Conservation (phyloP, 345 rosid species). For the Citrus cavaleriei region DNA sequence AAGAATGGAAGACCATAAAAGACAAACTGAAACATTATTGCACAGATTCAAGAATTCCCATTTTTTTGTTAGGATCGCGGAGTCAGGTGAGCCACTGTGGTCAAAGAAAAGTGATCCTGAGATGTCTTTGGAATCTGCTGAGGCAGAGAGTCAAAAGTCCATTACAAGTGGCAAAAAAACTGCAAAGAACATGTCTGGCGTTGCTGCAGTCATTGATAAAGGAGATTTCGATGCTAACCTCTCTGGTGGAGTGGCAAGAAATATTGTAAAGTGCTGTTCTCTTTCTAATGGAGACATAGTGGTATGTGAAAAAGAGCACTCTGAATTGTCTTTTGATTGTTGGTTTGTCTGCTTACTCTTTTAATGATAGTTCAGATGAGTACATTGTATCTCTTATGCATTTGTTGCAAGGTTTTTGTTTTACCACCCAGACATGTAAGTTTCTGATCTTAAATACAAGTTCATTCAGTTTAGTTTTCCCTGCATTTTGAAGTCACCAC, state of each 20-base stretch:
- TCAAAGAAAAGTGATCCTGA: slow-evolving; percentile 52
- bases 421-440: not conserved
- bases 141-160: slow-evolving; percentile 27
- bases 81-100: slow-evolving; percentile 85
- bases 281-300: slow-evolving; percentile 93
- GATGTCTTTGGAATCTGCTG: slow-evolving; percentile 28
- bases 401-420: not conserved
- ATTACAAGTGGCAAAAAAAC: slow-evolving; percentile 18
- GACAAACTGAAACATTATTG: slow-evolving; percentile 64
- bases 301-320: slow-evolving; percentile 55
- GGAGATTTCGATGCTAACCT: slow-evolving; percentile 75
- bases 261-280: slow-evolving; percentile 63
- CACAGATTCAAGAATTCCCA: slow-evolving; percentile 86
- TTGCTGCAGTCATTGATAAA: slow-evolving; percentile 70
- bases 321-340: slow-evolving; percentile 14
- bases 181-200: slow-evolving; percentile 27
- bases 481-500: not conserved
- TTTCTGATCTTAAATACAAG: not conserved
- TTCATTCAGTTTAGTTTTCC: not conserved
- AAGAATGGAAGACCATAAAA: slow-evolving; percentile 81
- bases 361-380: not conserved
- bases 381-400: not conserved
- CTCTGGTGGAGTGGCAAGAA: slow-evolving; percentile 87
- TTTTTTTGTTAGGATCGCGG: slow-evolving; percentile 92
- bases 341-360: not conserved